Conservation (phyloP, 2,329 filamentous ascomycete species). For the Nemania bipapillata region DNA sequence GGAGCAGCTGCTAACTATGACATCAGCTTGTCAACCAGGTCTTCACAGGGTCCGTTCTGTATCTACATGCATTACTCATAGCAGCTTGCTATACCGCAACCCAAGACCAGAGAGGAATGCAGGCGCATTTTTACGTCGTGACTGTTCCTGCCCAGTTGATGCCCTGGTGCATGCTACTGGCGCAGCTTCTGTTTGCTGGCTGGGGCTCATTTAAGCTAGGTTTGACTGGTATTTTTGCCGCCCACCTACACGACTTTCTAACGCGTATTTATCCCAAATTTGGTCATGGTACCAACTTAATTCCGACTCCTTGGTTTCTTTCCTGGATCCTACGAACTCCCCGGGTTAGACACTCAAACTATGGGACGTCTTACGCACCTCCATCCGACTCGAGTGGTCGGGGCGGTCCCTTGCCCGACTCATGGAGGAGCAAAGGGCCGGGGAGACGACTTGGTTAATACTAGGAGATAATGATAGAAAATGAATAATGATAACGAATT, state of each 20-base stretch:
- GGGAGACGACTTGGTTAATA: conserved; percentile 70
- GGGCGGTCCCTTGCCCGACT: conserved; percentile 67
- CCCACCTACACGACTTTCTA: conserved; percentile 90
- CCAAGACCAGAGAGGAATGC: conserved; percentile 83
- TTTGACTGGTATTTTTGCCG: conserved; percentile 81
- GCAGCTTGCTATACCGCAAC: conserved; percentile 85
- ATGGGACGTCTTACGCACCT: conserved; percentile 70
- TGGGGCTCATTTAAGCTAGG: conserved; percentile 69
- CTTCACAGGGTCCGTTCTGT: conserved; percentile 63
- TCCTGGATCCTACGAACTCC: conserved; percentile 71
- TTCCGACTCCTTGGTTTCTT: conserved; percentile 79
- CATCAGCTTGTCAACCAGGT: conserved; percentile 63
- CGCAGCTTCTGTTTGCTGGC: conserved; percentile 76
- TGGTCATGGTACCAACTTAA: conserved; percentile 80
- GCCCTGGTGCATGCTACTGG: conserved; percentile 80
- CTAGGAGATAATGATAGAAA: conserved; percentile 3
- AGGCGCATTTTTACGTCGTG: conserved; percentile 82
- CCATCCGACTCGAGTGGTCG: conserved; percentile 50
- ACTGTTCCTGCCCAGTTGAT: conserved; percentile 83
- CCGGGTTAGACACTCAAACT: conserved; percentile 62
- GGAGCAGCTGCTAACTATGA: conserved; percentile 43
- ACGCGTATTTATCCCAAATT: conserved; percentile 88
- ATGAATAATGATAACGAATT: conserved; percentile 26
- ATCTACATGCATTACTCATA: conserved; percentile 75
- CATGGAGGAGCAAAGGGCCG: conserved; percentile 71